These are phyloP conservation scores for Sodiomyces alkalinus DNA, from an alignment of 2,329 filamentous ascomycete species.

Conservation along the genomic window DNA sequence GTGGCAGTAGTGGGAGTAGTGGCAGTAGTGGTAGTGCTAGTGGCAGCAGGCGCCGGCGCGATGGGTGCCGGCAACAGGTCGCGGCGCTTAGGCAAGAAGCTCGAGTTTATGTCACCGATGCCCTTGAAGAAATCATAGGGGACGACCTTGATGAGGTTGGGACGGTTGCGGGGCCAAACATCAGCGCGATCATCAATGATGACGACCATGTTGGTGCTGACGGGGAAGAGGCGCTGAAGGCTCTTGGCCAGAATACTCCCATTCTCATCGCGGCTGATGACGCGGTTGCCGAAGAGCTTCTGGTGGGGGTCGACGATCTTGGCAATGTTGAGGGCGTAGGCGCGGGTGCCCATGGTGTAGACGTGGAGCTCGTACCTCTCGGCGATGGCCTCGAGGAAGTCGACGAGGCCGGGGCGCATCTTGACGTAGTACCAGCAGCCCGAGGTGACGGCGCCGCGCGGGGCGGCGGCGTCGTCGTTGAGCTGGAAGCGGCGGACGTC, in stretches of 20 bases:
- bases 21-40: no score
- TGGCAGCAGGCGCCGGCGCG: not conserved
- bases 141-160: conserved; percentile 86
- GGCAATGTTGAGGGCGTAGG: conserved; percentile 87
- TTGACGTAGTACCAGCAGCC: conserved; percentile 98
- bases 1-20: conserved; percentile 5
- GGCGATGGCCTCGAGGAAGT: conserved; percentile 66
- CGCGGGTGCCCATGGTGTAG: conserved; percentile 96
- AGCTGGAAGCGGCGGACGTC: conserved; percentile 83
- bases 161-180: conserved; percentile 82
- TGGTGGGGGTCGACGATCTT: conserved; percentile 83
- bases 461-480: conserved; percentile 71
- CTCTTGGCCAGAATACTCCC: conserved; percentile 86
- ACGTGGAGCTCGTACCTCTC: conserved; percentile 88
- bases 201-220: conserved; percentile 97
- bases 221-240: conserved; percentile 79
- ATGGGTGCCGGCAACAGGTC: conserved; percentile 25
- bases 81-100: conserved; percentile 72
- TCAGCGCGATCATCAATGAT: conserved; percentile 97
- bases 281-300: conserved; percentile 82
- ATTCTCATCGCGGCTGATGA: conserved; percentile 94
- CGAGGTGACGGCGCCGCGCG: conserved; percentile 42
- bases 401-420: conserved; percentile 69
- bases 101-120: conserved; percentile 97
- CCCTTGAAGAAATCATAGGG: conserved; percentile 98